A percentile compares a stretch with the other conserved stretches of the same genome.
These are phyloP conservation scores for Bothriochloa decipiens DNA, from an alignment of 176 grass and related monocot species.

Conservation along the genomic window DNA sequence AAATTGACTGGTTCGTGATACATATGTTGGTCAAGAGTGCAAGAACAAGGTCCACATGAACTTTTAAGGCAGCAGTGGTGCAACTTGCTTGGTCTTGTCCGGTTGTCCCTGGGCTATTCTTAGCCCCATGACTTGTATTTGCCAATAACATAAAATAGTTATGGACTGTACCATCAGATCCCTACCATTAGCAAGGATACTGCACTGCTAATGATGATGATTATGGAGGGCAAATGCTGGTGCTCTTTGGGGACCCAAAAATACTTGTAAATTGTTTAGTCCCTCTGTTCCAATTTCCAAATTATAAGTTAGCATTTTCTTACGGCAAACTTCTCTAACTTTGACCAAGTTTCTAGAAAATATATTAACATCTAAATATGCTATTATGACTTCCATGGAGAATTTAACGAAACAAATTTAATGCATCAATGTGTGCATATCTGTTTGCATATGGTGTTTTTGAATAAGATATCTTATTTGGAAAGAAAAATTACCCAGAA, in stretches of 20 bases:
- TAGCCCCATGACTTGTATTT: constrained; percentile 9
- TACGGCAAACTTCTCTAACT: background rate
- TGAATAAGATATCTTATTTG: background rate
- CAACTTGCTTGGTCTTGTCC: constrained; percentile 35
- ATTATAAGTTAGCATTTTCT: background rate
- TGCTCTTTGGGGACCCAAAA: background rate
- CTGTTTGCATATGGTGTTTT: background rate
- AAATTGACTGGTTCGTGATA: constrained; percentile 22
- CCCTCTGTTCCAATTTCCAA: background rate
- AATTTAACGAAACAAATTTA: background rate
- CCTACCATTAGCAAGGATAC: background rate
- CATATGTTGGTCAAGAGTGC: constrained; percentile 12
- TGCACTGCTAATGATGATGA: background rate
- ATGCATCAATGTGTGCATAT: background rate
- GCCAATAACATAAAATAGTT: background rate
- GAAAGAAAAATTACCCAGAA: background rate
- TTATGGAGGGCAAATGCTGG: background rate
- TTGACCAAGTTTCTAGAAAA: background rate
- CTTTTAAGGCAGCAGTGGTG: constrained; percentile 5
- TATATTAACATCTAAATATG: background rate
- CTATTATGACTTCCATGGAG: background rate
- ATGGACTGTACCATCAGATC: no score
- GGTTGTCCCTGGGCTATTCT: constrained; percentile 35
- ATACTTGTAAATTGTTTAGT: background rate
- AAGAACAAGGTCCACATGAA: background rate